Evolutionary conservation across 176 grass and related monocot species (phyloP).

Genomic region (Stipa capillata): DNA sequence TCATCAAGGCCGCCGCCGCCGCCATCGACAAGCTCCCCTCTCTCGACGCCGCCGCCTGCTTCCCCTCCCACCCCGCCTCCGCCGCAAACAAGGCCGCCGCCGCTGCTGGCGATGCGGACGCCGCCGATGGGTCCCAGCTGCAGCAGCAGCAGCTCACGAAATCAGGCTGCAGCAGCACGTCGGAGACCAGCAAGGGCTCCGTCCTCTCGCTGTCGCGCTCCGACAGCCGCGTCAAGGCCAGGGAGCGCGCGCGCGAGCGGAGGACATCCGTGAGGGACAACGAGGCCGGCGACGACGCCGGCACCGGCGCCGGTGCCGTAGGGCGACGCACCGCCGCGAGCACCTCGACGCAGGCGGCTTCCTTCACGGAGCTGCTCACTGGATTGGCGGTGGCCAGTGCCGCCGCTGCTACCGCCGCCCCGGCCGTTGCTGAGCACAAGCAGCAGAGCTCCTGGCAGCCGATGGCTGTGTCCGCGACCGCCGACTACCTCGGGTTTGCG

Average conservation of each 20-base stretch:
- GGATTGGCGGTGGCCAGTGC: conserved; percentile 32
- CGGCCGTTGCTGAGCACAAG: conserved; percentile 19
- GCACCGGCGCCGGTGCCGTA: neutral
- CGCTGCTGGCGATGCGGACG: neutral
- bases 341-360: conserved; percentile 33
- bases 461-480: conserved; percentile 28
- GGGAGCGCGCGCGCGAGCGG: conserved; percentile 64
- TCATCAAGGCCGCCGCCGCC: conserved; percentile 60
- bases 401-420: neutral
- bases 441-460: conserved; percentile 21
- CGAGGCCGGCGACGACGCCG: neutral
- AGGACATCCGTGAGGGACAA: conserved; percentile 29
- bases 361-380: conserved; percentile 82
- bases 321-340: neutral
- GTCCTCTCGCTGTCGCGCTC: conserved; percentile 74
- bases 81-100: neutral
- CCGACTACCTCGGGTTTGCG: conserved; percentile 52
- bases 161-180: conserved; percentile 77
- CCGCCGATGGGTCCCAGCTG: neutral
- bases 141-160: conserved; percentile 46
- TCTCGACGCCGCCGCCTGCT: conserved; percentile 30
- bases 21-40: conserved; percentile 72
- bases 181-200: conserved; percentile 86
- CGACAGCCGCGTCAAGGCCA: conserved; percentile 69
- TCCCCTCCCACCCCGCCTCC: conserved; percentile 27